Evolutionary conservation across 2,329 filamentous ascomycete genomes (phyloP), one percentile per base, ranked within the genome.

Genomic region (Venturia effusa): DNA sequence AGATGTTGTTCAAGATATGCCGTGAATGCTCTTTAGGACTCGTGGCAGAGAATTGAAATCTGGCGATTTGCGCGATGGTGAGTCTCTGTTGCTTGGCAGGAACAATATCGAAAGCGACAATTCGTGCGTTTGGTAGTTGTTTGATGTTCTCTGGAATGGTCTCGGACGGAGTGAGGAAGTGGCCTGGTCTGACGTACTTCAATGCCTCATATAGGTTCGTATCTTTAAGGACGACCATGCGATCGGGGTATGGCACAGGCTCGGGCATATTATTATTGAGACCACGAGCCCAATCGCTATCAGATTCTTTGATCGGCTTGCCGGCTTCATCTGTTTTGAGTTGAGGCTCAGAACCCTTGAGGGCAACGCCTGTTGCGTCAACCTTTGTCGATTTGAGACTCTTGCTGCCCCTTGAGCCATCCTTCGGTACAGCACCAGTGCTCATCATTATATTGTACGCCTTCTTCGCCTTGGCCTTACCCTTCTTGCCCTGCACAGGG

Each of bases 181-280:
- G 69, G 51, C 74, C 74, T 48, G 72, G 74, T 66, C 71, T 69
- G 27, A 76, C 65, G 62, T 75, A 76, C 32, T 69, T 70, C 57
- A 74, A 69, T 17, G 51, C 51, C 51, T 57, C 51, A 34, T 57
- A 57, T 1, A 57, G 51, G 34, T 57, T 57, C 51, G 51, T 57
- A 22, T 57, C 11, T 24, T 57, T n/a, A 10, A 57, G 51, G 30
- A 13, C 27, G 51, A 57, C 8, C 2, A 19, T 32, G 32, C 34
- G 0, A 17, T 57, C 27, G 27, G 51, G 51, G 4, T 19, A 19
- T 34, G 51, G 51, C 30, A 57, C 30, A 34, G 13, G 15, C 8
- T 34, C 30, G 11, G 51, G 51, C 22, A 51, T 27, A 11, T 51
- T 22, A 10, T 51, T 13, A 15, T 30, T 13, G 19, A n/a, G 4